Percentiles rank a stretch among this genome's conserved stretches.
phyloP scores from a whole-genome alignment of 2,329 filamentous ascomycete species.

The Verticillium dahliae region DNA sequence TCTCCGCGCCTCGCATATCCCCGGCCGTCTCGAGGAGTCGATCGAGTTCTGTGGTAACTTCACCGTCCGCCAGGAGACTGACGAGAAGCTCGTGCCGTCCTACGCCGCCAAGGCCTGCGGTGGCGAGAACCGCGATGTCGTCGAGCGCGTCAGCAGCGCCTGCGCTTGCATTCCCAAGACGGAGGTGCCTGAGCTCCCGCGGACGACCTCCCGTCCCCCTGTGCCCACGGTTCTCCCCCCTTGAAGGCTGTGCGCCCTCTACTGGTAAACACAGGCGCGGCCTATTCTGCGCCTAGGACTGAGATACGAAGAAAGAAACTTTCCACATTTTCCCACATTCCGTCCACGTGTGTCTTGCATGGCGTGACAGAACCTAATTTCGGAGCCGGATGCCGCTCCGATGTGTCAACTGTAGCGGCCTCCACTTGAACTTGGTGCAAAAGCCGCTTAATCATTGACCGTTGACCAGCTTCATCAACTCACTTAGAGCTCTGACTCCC shows the following conservation, averaged over 20 bases:
- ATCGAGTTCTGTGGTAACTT: conserved; percentile 13
- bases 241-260: not conserved
- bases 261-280: too few species aligned
- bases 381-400: too few species aligned
- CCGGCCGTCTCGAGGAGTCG: conserved; percentile 13
- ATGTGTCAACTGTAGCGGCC: too few species aligned
- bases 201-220: conserved; percentile 15
- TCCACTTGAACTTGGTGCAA: too few species aligned
- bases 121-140: conserved; percentile 3
- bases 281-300: too few species aligned
- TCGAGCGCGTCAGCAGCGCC: conserved; percentile 13
- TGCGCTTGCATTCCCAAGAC: conserved; percentile 14
- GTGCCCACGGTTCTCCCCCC: conserved; percentile 15
- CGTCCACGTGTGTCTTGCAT: too few species aligned
- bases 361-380: too few species aligned
- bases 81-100: conserved; percentile 8
- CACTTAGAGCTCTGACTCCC: too few species aligned
- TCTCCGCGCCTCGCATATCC: conserved; percentile 10
- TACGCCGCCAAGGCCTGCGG: conserved; percentile 12
- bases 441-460: too few species aligned
- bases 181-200: conserved; percentile 15
- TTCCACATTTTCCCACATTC: too few species aligned
- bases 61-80: conserved; percentile 5
- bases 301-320: too few species aligned
- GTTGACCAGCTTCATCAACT: too few species aligned